Evolutionary conservation across 208 protist species (phyloP).

Genomic region (Wallacemonas collosoma): DNA sequence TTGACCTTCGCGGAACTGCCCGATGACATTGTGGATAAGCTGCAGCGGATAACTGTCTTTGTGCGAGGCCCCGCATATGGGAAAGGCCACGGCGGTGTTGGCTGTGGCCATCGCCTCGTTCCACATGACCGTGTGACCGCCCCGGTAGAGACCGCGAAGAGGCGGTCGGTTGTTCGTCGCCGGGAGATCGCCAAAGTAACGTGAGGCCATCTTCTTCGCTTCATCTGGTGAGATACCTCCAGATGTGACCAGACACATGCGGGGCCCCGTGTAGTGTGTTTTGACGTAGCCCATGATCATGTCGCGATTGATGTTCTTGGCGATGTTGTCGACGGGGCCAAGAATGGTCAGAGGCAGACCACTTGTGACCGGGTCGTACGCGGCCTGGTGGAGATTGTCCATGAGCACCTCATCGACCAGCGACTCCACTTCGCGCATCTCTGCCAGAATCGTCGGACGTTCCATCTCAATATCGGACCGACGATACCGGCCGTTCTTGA

Average conservation of each 20-base stretch:
- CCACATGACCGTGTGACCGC: slow-evolving; percentile 75
- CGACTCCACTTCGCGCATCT: slow-evolving; percentile 97
- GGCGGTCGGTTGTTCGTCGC: slow-evolving; percentile 61
- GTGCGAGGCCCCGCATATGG: slow-evolving; percentile 87
- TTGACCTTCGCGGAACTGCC: slow-evolving; percentile 89
- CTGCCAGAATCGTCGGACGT: slow-evolving; percentile 95
- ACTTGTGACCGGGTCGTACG: slow-evolving; percentile 90
- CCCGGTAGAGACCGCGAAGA: slow-evolving; percentile 59
- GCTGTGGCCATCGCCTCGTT: slow-evolving; percentile 79
- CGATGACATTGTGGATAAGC: slow-evolving; percentile 94
- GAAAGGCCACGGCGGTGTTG: slow-evolving; percentile 83
- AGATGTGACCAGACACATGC: slow-evolving; percentile 96
- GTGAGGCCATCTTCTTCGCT: slow-evolving; percentile 89
- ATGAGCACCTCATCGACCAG: slow-evolving; percentile 96
- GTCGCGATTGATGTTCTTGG: slow-evolving; percentile 81
- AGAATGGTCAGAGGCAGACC: slow-evolving; percentile 97
- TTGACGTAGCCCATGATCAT: slow-evolving; percentile 93
- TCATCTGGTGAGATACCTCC: slow-evolving; percentile 96
- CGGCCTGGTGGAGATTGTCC: slow-evolving; percentile 96
- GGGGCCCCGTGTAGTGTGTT: slow-evolving; percentile 96
- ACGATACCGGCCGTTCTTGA: slow-evolving; percentile 92
- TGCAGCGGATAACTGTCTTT: slow-evolving; percentile 93
- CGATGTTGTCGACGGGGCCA: slow-evolving; percentile 97
- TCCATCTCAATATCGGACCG: slow-evolving; percentile 92
- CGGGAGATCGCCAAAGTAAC: slow-evolving; percentile 88